phyloP scores from a whole-genome alignment of 2,329 filamentous ascomycete genomes.

The Monilinia laxa region DNA sequence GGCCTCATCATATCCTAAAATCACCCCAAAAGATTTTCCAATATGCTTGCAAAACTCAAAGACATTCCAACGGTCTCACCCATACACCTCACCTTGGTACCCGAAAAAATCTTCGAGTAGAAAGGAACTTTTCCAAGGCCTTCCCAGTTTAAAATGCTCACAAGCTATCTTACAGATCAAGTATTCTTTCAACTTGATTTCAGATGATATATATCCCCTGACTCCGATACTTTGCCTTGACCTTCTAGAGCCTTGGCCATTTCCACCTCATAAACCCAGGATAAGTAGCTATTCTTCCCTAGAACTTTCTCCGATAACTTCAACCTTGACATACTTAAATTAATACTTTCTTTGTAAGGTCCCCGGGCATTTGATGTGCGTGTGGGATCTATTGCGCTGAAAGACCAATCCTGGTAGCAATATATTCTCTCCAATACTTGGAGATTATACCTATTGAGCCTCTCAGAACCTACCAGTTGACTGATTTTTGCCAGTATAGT shows the following conservation, averaged over 20 bases:
- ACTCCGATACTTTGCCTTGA: background rate
- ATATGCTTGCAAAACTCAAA: background rate
- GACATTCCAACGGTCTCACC: background rate
- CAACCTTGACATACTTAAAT: too few relatives aligned
- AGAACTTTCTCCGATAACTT: accelerated
- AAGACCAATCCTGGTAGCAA: background rate
- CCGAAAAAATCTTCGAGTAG: background rate
- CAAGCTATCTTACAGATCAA: background rate
- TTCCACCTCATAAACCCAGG: accelerated
- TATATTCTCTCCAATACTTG: background rate
- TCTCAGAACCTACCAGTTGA: background rate
- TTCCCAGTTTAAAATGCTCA: background rate
- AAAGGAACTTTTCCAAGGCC: background rate
- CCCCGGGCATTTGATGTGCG: accelerated
- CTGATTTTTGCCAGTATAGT: accelerated
- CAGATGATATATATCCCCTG: background rate
- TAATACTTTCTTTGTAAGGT: background rate
- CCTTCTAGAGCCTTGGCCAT: background rate
- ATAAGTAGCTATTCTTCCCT: accelerated
- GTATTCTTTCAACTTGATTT: background rate
- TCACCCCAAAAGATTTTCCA: background rate
- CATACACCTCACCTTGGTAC: background rate
- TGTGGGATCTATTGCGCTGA: background rate
- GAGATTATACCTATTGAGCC: background rate
- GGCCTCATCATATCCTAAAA: background rate